Conservation (phyloP, 208 protist species). For the Wallacemonas collosoma region DNA sequence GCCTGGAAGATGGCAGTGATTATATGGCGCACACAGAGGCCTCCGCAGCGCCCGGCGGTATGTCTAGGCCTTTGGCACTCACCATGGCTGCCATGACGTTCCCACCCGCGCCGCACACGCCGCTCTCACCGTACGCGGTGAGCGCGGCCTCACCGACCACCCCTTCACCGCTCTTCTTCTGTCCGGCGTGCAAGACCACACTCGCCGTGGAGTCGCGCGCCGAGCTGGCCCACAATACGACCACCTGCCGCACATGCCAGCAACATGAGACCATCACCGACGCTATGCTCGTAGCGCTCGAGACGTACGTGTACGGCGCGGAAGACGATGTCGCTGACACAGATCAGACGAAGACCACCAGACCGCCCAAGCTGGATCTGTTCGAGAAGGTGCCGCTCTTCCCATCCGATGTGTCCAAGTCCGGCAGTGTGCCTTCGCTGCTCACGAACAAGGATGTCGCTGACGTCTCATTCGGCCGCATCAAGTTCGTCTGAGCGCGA, state of each 20-base stretch:
- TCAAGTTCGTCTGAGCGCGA: slow-evolving; percentile 21
- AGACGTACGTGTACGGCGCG: slow-evolving; percentile 39
- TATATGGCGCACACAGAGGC: neutral
- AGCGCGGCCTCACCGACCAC: slow-evolving; percentile 28
- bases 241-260: slow-evolving; percentile 36
- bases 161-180: slow-evolving; percentile 48
- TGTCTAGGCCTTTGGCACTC: neutral
- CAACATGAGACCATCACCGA: slow-evolving; percentile 42
- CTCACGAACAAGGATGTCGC: slow-evolving; percentile 41
- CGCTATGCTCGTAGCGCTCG: slow-evolving; percentile 47
- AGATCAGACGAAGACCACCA: neutral
- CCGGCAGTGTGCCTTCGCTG: slow-evolving; percentile 14
- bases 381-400: slow-evolving; percentile 33
- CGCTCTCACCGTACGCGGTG: slow-evolving; percentile 4
- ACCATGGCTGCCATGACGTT: slow-evolving; percentile 17
- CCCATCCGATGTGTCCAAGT: neutral
- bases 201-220: slow-evolving; percentile 8
- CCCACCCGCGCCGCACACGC: neutral
- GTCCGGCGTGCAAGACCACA: slow-evolving; percentile 53
- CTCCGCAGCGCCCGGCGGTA: neutral
- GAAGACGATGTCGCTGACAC: neutral
- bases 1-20: neutral
- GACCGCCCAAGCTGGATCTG: slow-evolving; percentile 19
- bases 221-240: slow-evolving; percentile 19
- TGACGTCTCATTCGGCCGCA: slow-evolving; percentile 29